Evolutionary conservation across 176 grass and related monocot genomes (phyloP).

Genomic region (Luzula sylvatica): DNA sequence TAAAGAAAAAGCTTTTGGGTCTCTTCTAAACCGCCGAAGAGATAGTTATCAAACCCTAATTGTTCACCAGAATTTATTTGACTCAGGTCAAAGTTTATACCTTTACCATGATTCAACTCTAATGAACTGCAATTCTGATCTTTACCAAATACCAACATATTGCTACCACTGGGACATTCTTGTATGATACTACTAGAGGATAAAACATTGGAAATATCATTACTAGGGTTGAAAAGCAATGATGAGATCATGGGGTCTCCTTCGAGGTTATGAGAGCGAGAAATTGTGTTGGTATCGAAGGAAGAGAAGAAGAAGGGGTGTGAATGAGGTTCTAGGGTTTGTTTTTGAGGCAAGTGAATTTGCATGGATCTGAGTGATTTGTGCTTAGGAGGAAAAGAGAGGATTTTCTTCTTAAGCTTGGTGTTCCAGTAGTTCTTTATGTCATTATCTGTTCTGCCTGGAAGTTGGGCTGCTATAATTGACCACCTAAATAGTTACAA

Average conservation of each 20-base stretch:
- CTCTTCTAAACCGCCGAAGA: conserved; percentile 21
- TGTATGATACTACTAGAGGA: not conserved
- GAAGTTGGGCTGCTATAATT: conserved; percentile 65
- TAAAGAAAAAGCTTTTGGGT: conserved; percentile 17
- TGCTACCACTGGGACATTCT: not conserved
- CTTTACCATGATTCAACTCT: conserved; percentile 12
- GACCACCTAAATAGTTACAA: conserved; percentile 39
- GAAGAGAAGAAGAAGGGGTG: not conserved
- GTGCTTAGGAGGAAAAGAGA: conserved; percentile 23
- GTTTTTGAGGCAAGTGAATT: conserved; percentile 13
- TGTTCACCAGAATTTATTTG: conserved; percentile 6
- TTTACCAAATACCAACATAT: conserved; percentile 28
- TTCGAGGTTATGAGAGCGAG: conserved; percentile 19
- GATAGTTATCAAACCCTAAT: conserved; percentile 19
- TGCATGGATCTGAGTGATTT: conserved; percentile 21
- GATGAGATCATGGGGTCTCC: conserved; percentile 19
- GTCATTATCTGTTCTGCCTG: conserved; percentile 53
- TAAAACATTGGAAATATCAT: conserved; percentile 4
- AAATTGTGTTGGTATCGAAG: not conserved
- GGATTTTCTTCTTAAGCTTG: conserved; percentile 43
- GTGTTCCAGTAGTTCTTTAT: conserved; percentile 66
- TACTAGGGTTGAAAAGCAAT: conserved; percentile 1
- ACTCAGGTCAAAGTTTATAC: conserved; percentile 14
- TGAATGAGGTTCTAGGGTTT: conserved; percentile 13
- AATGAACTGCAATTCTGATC: conserved; percentile 24